Evolutionary conservation across 805 yeast species (phyloP).

Genomic region (Yueomyces sp.): DNA sequence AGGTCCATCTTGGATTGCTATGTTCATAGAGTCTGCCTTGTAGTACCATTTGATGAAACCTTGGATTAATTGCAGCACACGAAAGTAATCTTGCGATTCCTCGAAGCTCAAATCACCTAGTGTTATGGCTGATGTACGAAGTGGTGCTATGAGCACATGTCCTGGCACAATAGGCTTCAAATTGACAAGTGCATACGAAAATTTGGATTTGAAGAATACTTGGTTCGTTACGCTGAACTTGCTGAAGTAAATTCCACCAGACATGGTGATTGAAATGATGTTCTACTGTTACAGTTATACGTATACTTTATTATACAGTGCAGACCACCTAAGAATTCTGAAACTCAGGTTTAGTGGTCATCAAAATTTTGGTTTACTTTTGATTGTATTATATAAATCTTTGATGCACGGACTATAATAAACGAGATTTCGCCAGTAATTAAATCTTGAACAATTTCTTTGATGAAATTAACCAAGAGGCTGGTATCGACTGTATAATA

Average conservation of each 20-base stretch:
- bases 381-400: no score
- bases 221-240: constrained; percentile 24
- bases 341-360: no score
- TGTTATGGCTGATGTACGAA: constrained; percentile 45
- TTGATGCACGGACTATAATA: no score
- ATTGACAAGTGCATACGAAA: constrained; percentile 78
- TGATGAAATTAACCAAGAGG: no score
- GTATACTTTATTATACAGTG: no score
- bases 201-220: constrained; percentile 33
- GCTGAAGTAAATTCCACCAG: constrained; percentile 18
- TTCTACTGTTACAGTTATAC: no score
- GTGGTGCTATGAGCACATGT: constrained; percentile 80
- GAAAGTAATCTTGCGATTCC: constrained; percentile 69
- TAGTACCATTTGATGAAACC: constrained; percentile 51
- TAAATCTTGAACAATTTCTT: no score
- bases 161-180: constrained; percentile 89
- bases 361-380: no score
- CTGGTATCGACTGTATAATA: no score
- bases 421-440: no score
- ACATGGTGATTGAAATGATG: background rate
- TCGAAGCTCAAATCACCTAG: constrained; percentile 57
- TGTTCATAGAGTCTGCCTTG: constrained; percentile 71
- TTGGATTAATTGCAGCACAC: constrained; percentile 58
- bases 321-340: no score
- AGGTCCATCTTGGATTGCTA: constrained; percentile 93